Base-by-base conservation (phyloP, 306 rosid species). In the Vigna angularis region DNA sequence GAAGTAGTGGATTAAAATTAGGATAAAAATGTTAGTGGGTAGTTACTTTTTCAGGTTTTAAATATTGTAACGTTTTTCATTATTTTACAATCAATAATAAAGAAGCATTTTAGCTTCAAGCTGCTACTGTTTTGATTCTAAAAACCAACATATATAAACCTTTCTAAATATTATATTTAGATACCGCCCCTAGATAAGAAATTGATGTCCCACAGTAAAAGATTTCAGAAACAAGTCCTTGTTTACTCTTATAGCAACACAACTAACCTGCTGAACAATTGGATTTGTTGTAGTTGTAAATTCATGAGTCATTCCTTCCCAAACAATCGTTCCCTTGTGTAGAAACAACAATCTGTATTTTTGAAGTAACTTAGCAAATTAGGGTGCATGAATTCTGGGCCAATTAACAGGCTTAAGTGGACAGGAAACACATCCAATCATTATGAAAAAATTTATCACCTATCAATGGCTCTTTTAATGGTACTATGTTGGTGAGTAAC, bases 401-500 rank as follows among this genome's bases (percentile, higher is more conserved):
- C 59, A 63, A 66, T 51, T 55, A 62, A 38, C 13, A 58, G 73
- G 63, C 49, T 32, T 71, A 45, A 0, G 69, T 30, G 51, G 18
- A 26, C 51, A 52, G 69, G 44, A 71, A 57, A 73, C 34, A 22
- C 26, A 56, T 64, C 59, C 58, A 67, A 56, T 14, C 63, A 74
- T 28, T 36, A 45, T 32, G 22, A n/a, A 78, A 56, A 7, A 73
- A 64, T 71, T 70, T 18, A 56, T 79, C 58, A 91, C 99, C 99
- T 93, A 85, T 96, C 98, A 61, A 96, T 91, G 44, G 99, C 98
- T 87, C 99, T 90, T 83, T 75, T 80, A 74, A 96, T 96, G 72
- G 99, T 96, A 89, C 99, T 96, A 69, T 93, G 98, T 81, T 93
- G 99, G 88, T 96, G 99, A 51, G 99, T 96, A 75, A 96, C 99